Percentiles rank a stretch among this genome's conserved stretches.
Evolutionary conservation across 805 yeast genomes (phyloP).

Genomic region (Starmera caribaea): DNA sequence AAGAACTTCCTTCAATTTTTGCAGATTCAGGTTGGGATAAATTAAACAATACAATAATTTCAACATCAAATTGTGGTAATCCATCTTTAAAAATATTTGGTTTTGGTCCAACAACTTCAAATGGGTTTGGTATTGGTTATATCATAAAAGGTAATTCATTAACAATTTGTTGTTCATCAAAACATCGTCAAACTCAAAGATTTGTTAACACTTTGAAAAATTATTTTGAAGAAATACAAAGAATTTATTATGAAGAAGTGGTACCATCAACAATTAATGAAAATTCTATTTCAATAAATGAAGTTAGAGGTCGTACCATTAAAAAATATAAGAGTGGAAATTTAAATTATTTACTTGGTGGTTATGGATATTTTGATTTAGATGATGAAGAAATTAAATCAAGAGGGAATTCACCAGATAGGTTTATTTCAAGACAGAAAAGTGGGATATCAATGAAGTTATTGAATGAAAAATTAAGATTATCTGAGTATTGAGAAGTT

Average conservation of each 20-base stretch:
- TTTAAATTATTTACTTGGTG: conserved; percentile 49
- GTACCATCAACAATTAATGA: neutral
- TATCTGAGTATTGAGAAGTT: conserved; percentile 17
- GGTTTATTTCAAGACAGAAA: conserved; percentile 10
- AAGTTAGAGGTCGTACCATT: conserved; percentile 17
- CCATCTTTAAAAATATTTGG: conserved; percentile 84
- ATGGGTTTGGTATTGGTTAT: conserved; percentile 91
- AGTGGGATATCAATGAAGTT: conserved; percentile 16
- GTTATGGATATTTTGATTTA: conserved; percentile 79
- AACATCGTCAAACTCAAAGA: conserved; percentile 79
- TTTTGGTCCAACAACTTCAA: conserved; percentile 82
- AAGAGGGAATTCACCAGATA: conserved; percentile 20
- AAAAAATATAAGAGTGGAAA: conserved; percentile 22
- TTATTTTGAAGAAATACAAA: conserved; percentile 50
- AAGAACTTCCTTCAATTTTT: conserved; percentile 61
- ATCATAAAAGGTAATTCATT: conserved; percentile 75
- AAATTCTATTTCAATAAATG: conserved; percentile 8
- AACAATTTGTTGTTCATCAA: conserved; percentile 75
- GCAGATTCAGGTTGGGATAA: conserved; percentile 86
- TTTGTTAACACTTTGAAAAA: conserved; percentile 60
- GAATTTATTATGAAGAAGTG: conserved; percentile 28
- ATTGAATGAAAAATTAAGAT: conserved; percentile 19
- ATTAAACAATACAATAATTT: conserved; percentile 67
- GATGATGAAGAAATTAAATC: conserved; percentile 54
- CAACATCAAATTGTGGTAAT: conserved; percentile 88